Conservation (phyloP, 306 rosid species). For the Trifolium dubium region DNA sequence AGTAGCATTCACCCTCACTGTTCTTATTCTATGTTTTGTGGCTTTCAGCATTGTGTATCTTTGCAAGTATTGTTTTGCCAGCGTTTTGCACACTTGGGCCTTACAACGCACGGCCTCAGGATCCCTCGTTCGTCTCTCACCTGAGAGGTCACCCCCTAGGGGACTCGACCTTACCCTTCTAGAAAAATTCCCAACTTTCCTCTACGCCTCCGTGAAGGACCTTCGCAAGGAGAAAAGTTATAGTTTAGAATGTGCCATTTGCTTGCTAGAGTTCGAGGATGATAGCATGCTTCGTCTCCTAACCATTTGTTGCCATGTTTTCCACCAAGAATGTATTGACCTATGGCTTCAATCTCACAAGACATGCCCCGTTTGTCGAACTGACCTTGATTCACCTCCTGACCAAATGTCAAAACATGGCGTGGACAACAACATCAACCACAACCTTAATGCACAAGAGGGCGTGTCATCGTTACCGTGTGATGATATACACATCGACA, state of each 20-base stretch:
- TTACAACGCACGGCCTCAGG: constrained; percentile 49
- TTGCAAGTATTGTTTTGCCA: constrained; percentile 53
- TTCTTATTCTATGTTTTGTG: constrained; percentile 52
- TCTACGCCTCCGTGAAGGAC: constrained; percentile 61
- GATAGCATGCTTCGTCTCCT: constrained; percentile 63
- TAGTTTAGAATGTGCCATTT: constrained; percentile 72
- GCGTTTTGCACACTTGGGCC: constrained; percentile 41
- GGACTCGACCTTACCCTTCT: constrained; percentile 65
- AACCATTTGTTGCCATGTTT: constrained; percentile 68
- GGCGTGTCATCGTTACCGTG: neutral
- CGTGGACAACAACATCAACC: neutral
- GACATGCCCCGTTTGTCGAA: constrained; percentile 84
- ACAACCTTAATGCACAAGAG: neutral
- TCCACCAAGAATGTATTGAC: constrained; percentile 81
- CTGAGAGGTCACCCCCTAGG: constrained; percentile 12
- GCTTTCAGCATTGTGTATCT: constrained; percentile 56
- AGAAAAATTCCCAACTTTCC: constrained; percentile 60
- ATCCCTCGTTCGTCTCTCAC: constrained; percentile 33
- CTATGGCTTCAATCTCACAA: constrained; percentile 76
- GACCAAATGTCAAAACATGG: constrained; percentile 10
- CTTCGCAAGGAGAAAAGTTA: constrained; percentile 51
- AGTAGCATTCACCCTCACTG: constrained; percentile 49
- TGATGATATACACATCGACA: constrained; percentile 48
- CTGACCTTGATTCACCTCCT: constrained; percentile 51
- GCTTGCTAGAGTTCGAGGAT: constrained; percentile 70